Conservation (phyloP, 495 filamentous ascomycete genomes). For the Astrothelium subdiscretum region DNA sequence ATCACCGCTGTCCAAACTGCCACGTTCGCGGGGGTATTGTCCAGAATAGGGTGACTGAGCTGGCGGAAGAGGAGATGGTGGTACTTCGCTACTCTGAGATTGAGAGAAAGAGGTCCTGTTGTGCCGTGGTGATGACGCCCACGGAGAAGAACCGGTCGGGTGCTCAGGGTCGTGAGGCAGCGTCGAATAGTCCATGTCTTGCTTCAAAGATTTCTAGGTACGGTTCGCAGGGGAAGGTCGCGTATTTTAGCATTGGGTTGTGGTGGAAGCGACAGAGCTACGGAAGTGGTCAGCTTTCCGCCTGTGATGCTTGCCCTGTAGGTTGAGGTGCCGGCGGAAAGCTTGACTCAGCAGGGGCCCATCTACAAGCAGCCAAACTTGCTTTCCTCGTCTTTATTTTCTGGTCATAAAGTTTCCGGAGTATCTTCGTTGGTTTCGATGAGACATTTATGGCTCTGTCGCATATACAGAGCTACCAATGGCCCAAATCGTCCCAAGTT, state of each 20-base stretch:
- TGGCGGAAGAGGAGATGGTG: constrained; percentile 39
- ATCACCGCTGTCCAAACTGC: not conserved
- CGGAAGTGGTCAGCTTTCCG: constrained; percentile 15
- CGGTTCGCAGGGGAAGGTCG: not conserved
- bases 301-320: not conserved
- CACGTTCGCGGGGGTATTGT: constrained; percentile 11
- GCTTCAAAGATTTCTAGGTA: not conserved
- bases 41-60: constrained; percentile 33
- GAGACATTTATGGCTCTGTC: not conserved
- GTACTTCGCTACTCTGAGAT: constrained; percentile 37
- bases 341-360: not conserved
- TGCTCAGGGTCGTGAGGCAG: constrained; percentile 64
- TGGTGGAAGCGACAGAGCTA: constrained; percentile 19
- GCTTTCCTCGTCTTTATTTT: not conserved
- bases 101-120: constrained; percentile 43
- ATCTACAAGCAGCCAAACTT: not conserved
- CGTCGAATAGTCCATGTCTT: constrained; percentile 71
- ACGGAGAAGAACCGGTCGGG: constrained; percentile 59
- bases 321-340: not conserved
- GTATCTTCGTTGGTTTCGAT: not conserved
- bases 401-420: not conserved
- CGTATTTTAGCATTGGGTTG: not conserved
- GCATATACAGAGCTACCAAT: not conserved
- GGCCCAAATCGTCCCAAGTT: not conserved
- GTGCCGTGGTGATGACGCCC: constrained; percentile 64